Conservation (phyloP, 1,284 basidiomycete species). For the Ustilago esculenta region DNA sequence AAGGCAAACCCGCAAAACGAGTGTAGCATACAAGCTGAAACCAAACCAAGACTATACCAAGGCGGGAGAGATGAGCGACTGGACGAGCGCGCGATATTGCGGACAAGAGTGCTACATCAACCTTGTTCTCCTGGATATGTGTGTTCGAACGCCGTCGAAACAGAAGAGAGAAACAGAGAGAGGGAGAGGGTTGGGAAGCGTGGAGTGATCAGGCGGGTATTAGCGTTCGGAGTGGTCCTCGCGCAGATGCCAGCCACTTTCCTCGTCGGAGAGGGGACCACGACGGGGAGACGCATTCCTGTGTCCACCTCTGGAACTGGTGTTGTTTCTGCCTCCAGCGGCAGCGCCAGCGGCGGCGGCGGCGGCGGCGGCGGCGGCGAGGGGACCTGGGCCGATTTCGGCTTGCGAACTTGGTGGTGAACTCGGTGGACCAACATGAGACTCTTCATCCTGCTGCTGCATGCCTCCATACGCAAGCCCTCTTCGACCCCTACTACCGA, state of each 20-base stretch:
- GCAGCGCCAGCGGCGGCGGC: too few species aligned
- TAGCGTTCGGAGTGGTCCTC: conserved; percentile 40
- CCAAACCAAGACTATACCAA: conserved; percentile 9
- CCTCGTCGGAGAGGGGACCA: conserved; percentile 35
- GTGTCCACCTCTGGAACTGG: too few species aligned
- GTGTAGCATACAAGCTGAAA: too few species aligned
- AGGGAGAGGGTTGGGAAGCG: background rate
- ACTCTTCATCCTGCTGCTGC: conserved; percentile 42
- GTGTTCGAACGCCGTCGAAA: too few species aligned
- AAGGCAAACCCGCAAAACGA: background rate
- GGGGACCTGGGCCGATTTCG: conserved; percentile 14
- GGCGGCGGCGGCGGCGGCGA: conserved; percentile 37
- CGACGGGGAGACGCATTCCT: too few species aligned
- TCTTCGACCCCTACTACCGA: conserved; percentile 51
- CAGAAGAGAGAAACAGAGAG: background rate
- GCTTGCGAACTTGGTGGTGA: conserved; percentile 8
- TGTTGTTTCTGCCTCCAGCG: too few species aligned
- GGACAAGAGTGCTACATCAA: conserved; percentile 21
- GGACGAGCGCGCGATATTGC: conserved; percentile 3
- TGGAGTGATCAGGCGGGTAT: too few species aligned
- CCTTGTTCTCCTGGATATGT: too few species aligned
- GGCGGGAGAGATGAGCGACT: conserved; percentile 25
- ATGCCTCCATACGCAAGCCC: conserved; percentile 50
- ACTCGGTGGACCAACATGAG: conserved; percentile 25
- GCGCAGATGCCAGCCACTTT: conserved; percentile 49